Conservation (phyloP, 805 yeast genomes). For the Candida coleopterorum region DNA sequence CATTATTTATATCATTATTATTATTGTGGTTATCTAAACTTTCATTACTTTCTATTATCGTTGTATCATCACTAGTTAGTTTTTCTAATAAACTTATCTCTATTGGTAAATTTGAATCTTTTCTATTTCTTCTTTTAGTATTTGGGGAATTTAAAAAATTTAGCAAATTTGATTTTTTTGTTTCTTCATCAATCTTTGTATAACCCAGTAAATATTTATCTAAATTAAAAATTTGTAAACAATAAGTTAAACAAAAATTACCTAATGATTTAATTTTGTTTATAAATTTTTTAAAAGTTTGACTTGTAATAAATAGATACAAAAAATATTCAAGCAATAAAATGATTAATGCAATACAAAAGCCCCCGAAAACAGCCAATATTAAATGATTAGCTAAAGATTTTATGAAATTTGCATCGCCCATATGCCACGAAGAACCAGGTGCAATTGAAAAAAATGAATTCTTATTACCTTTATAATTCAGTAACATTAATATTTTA, state of each 20-base stretch:
- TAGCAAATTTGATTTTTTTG: background rate
- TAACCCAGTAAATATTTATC: slow-evolving; percentile 1
- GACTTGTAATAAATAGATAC: slow-evolving; percentile 30
- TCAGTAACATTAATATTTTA: slow-evolving; percentile 65
- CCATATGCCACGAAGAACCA: slow-evolving; percentile 92
- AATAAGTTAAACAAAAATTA: background rate
- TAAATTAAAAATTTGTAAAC: slow-evolving; percentile 6
- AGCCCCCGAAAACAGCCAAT: slow-evolving; percentile 67
- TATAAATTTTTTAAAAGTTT: slow-evolving; percentile 20
- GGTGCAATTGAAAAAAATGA: slow-evolving; percentile 70
- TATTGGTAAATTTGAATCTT: slow-evolving; percentile 52
- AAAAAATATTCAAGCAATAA: slow-evolving; percentile 37
- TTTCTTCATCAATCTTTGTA: background rate
- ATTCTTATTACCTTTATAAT: slow-evolving; percentile 56
- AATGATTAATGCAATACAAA: slow-evolving; percentile 44
- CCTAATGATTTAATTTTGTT: slow-evolving; percentile 8
- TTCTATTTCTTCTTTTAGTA: slow-evolving; percentile 40
- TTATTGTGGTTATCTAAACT: background rate
- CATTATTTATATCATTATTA: slow-evolving; percentile 1
- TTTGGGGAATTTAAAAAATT: slow-evolving; percentile 2
- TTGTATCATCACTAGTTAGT: slow-evolving; percentile 11
- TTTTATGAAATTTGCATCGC: slow-evolving; percentile 78
- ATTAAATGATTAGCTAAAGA: slow-evolving; percentile 70
- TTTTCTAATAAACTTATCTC: slow-evolving; percentile 16
- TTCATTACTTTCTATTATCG: background rate